Evolutionary conservation across 1,284 basidiomycete species (phyloP).

Genomic region (Baeospora myosura): DNA sequence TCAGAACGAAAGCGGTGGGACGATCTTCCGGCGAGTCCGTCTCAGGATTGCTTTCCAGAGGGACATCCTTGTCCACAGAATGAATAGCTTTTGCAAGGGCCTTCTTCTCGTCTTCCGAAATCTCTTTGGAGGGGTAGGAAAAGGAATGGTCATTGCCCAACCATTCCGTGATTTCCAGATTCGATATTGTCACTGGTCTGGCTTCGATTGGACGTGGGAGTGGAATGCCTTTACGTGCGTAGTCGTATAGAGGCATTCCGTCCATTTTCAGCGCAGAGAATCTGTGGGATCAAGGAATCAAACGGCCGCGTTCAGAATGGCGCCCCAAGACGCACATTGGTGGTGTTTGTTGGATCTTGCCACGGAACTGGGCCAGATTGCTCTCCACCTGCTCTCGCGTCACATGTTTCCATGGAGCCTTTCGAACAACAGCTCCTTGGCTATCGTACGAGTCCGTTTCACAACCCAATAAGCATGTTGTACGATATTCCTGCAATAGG

Average conservation of each 20-base stretch:
- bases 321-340: constrained; percentile 64
- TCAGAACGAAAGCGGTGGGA: constrained; percentile 79
- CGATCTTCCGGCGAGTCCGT: constrained; percentile 28
- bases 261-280: constrained; percentile 99
- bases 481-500: constrained; percentile 73
- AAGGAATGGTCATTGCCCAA: constrained; percentile 57
- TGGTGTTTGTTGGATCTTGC: constrained; percentile 84
- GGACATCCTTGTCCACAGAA: constrained; percentile 28
- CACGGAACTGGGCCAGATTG: constrained; percentile 73
- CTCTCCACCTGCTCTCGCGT: constrained; percentile 71
- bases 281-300: constrained; percentile 37
- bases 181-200: constrained; percentile 78
- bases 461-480: constrained; percentile 87
- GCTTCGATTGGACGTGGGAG: constrained; percentile 90
- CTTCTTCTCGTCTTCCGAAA: constrained; percentile 63
- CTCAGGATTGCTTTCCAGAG: constrained; percentile 21
- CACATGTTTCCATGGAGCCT: constrained; percentile 79
- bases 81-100: constrained; percentile 62
- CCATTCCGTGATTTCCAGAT: constrained; percentile 71
- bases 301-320: constrained; percentile 11
- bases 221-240: constrained; percentile 85
- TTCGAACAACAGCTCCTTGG: constrained; percentile 71
- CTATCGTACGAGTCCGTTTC: constrained; percentile 95
- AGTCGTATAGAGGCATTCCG: constrained; percentile 92
- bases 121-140: constrained; percentile 64